These are phyloP conservation scores for Neurospora terricola DNA, from an alignment of 495 filamentous ascomycete genomes.

Conservation along the genomic window DNA sequence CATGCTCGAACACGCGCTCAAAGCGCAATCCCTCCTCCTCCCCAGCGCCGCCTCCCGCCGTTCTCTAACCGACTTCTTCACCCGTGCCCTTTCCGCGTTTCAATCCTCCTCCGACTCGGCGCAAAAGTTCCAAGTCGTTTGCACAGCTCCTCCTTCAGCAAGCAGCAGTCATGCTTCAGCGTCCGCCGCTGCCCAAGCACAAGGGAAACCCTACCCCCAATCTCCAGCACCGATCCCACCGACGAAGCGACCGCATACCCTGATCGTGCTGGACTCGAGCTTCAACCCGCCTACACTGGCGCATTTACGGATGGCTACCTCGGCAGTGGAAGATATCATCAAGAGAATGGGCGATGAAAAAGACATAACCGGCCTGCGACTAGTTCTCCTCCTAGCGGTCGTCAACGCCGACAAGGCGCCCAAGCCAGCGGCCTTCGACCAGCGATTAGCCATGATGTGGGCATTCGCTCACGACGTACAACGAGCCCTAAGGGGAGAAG, in stretches of 20 bases:
- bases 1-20: constrained; percentile 15
- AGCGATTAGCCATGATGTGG: constrained; percentile 80
- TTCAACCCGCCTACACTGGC: constrained; percentile 91
- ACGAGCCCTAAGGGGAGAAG: background rate
- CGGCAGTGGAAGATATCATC: constrained; percentile 46
- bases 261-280: constrained; percentile 87
- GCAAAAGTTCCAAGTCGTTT: constrained; percentile 46
- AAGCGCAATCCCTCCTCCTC: constrained; percentile 6
- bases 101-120: constrained; percentile 34
- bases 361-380: constrained; percentile 29
- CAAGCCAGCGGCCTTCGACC: constrained; percentile 71
- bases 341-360: background rate
- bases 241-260: constrained; percentile 14
- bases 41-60: constrained; percentile 4
- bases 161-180: background rate
- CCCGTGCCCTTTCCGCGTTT: constrained; percentile 46
- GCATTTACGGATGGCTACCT: constrained; percentile 64
- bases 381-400: constrained; percentile 75
- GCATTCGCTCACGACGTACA: constrained; percentile 60
- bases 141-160: constrained; percentile 25
- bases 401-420: constrained; percentile 91
- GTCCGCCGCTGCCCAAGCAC: constrained; percentile 9
- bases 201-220: background rate
- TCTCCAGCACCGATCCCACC: constrained; percentile 14
- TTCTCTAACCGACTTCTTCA: constrained; percentile 30